Percentiles rank a stretch among this genome's conserved stretches.
Evolutionary conservation across 805 yeast species (phyloP).

Genomic region (Metschnikowia matae): DNA sequence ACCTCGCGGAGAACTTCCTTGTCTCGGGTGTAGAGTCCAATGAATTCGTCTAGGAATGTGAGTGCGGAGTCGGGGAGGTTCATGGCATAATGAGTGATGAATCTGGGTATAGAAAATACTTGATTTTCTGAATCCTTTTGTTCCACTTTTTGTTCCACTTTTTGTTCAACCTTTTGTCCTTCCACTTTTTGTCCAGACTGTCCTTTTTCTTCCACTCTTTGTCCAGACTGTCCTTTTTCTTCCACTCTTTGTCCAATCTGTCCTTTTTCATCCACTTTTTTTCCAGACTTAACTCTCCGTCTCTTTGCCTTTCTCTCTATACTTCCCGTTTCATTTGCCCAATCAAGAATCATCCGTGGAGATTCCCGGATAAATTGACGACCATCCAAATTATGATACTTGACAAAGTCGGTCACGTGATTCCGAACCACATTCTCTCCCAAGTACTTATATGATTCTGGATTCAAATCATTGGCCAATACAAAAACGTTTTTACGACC

Average conservation of each 20-base stretch:
- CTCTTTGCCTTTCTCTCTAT: conserved; percentile 37
- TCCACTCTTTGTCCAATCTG: no score
- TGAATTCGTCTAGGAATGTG: conserved; percentile 70
- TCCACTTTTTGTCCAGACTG: no score
- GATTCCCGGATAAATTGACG: conserved; percentile 69
- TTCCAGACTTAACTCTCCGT: conserved; percentile 22
- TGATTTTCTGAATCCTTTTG: not conserved
- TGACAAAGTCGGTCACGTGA: conserved; percentile 56
- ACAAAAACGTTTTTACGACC: conserved; percentile 78
- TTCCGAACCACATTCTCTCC: conserved; percentile 59
- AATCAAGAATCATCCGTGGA: conserved; percentile 47
- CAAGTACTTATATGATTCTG: conserved; percentile 74
- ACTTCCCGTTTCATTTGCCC: conserved; percentile 31
- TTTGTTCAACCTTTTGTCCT: not conserved
- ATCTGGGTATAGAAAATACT: conserved; percentile 43
- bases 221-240: no score
- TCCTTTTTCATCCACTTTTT: not conserved
- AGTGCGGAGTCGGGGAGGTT: conserved; percentile 93
- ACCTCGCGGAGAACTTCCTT: conserved; percentile 34
- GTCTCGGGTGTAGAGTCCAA: conserved; percentile 58
- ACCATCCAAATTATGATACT: conserved; percentile 74
- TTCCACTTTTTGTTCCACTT: not conserved
- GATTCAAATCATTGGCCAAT: conserved; percentile 91
- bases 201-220: no score
- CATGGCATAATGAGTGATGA: conserved; percentile 79